phyloP scores from a whole-genome alignment of 2,329 filamentous ascomycete species.

The Colletotrichum agaves region DNA sequence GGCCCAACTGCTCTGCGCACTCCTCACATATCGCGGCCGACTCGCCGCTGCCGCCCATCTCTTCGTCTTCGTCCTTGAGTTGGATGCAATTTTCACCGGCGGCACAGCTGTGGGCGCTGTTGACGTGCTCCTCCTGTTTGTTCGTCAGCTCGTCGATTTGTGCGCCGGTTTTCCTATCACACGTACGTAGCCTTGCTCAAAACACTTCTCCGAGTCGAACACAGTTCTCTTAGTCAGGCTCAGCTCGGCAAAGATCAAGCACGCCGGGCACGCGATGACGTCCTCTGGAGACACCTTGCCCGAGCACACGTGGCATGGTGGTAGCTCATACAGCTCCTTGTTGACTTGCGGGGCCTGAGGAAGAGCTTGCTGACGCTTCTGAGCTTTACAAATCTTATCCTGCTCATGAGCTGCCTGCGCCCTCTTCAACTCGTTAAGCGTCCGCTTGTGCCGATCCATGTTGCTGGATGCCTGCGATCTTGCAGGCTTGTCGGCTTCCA shows the following conservation, averaged over 20 bases:
- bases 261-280: constrained; percentile 56
- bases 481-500: constrained; percentile 47
- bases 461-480: constrained; percentile 42
- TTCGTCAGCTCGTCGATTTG: constrained; percentile 1
- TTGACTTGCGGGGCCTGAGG: constrained; percentile 43
- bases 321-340: constrained; percentile 50
- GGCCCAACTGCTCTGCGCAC: constrained; percentile 51
- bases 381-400: constrained; percentile 54
- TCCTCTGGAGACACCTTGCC: constrained; percentile 47
- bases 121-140: constrained; percentile 51
- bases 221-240: constrained; percentile 51
- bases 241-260: constrained; percentile 54
- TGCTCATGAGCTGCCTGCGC: constrained; percentile 58
- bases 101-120: constrained; percentile 53
- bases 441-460: constrained; percentile 50
- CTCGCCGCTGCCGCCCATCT: constrained; percentile 48
- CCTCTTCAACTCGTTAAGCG: constrained; percentile 59
- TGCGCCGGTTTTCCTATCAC: neutral
- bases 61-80: constrained; percentile 51
- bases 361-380: constrained; percentile 45
- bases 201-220: constrained; percentile 59
- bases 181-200: constrained; percentile 54
- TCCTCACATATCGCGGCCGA: constrained; percentile 53
- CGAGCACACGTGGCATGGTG: constrained; percentile 54
- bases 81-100: constrained; percentile 54